phyloP scores from a whole-genome alignment of 805 yeast genomes.

The Myxozyma kluyveri region DNA sequence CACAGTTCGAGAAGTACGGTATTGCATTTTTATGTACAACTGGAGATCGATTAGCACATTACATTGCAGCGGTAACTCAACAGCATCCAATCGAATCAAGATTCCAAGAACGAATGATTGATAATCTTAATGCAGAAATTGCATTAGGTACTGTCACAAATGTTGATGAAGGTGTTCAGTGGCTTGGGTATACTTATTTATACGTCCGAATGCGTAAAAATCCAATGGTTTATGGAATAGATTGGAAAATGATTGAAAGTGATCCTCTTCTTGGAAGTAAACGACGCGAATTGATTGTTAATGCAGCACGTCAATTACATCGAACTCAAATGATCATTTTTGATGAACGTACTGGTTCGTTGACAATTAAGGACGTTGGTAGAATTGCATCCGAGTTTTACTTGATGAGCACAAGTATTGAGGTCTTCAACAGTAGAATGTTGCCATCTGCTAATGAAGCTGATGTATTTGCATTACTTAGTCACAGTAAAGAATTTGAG shows the following conservation, averaged over 20 bases:
- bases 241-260: slow-evolving; percentile 76
- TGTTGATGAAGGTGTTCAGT: slow-evolving; percentile 88
- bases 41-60: slow-evolving; percentile 76
- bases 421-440: slow-evolving; percentile 80
- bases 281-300: slow-evolving; percentile 69
- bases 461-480: slow-evolving; percentile 79
- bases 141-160: slow-evolving; percentile 93
- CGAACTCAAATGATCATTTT: slow-evolving; percentile 87
- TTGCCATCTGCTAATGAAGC: slow-evolving; percentile 88
- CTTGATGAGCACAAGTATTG: slow-evolving; percentile 77
- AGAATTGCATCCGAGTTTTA: slow-evolving; percentile 94
- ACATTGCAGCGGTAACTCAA: slow-evolving; percentile 81
- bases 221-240: slow-evolving; percentile 88
- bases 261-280: slow-evolving; percentile 77
- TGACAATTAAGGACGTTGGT: slow-evolving; percentile 85
- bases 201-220: slow-evolving; percentile 91
- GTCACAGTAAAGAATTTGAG: slow-evolving; percentile 93
- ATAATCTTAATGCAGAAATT: slow-evolving; percentile 93
- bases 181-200: slow-evolving; percentile 98
- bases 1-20: slow-evolving; percentile 90
- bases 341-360: slow-evolving; percentile 77
- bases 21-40: slow-evolving; percentile 89
- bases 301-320: slow-evolving; percentile 82
- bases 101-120: slow-evolving; percentile 73
- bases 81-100: slow-evolving; percentile 96